Evolutionary conservation across 2,329 filamentous ascomycete genomes (phyloP).

Genomic region (Colletotrichum tropicicola): DNA sequence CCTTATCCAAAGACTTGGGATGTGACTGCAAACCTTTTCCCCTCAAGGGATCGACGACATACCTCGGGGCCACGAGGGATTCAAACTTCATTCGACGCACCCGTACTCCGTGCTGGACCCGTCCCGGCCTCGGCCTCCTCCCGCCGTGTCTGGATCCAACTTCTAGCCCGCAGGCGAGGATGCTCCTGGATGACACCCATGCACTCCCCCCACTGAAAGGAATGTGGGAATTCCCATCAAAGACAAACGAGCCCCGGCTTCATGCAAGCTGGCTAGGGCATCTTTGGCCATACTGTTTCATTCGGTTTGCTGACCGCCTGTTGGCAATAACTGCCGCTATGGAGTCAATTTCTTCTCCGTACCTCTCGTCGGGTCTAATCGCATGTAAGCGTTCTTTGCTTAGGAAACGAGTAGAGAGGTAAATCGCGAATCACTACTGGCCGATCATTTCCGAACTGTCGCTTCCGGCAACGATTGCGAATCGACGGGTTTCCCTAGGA

Average conservation of each 20-base stretch:
- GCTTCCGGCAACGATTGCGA: no score
- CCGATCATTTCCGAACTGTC: no score
- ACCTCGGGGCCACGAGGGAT: conserved; percentile 7
- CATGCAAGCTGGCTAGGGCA: conserved; percentile 12
- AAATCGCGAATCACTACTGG: neutral
- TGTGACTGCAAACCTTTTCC: conserved; percentile 7
- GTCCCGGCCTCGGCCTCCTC: conserved; percentile 1
- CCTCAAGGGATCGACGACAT: neutral
- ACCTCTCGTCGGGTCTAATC: neutral
- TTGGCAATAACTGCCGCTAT: conserved; percentile 8
- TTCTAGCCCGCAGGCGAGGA: conserved; percentile 1
- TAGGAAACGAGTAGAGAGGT: neutral
- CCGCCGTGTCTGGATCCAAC: conserved; percentile 8
- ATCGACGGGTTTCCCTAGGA: no score
- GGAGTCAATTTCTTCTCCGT: conserved; percentile 1
- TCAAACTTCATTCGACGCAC: conserved; percentile 13
- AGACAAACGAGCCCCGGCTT: conserved; percentile 1
- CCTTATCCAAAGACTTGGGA: conserved; percentile 16
- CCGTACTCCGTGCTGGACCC: conserved; percentile 5
- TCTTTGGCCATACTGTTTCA: conserved; percentile 5
- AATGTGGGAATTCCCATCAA: conserved; percentile 3
- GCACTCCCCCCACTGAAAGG: conserved; percentile 1
- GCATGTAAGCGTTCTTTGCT: neutral
- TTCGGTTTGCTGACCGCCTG: conserved; percentile 19
- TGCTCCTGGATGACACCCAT: conserved; percentile 2